Percentiles rank a stretch among this genome's conserved stretches.
These are phyloP conservation scores for Porphyridium purpureum DNA, from an alignment of 23 red algal species.

Conservation along the genomic window DNA sequence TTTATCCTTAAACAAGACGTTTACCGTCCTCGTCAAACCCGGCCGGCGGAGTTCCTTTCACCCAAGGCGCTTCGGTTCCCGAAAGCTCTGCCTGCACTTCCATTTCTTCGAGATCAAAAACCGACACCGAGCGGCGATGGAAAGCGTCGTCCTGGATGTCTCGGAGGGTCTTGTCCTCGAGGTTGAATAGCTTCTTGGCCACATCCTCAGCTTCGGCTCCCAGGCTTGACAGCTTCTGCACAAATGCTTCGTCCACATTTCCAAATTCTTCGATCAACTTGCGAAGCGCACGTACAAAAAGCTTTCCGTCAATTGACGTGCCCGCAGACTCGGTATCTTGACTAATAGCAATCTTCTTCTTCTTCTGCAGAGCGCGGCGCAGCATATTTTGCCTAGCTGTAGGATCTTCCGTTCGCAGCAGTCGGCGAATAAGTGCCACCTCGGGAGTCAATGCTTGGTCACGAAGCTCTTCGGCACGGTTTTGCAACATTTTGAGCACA, in stretches of 20 bases:
- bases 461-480: slow-evolving; percentile 41
- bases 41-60: neutral
- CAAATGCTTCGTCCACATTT: slow-evolving; percentile 62
- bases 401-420: slow-evolving; percentile 60
- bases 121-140: slow-evolving; percentile 55
- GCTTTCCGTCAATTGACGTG: slow-evolving; percentile 43
- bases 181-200: slow-evolving; percentile 56
- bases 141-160: slow-evolving; percentile 92
- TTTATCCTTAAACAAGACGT: neutral
- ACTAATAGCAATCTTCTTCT: slow-evolving; percentile 25
- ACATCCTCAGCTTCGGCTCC: slow-evolving; percentile 66
- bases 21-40: slow-evolving; percentile 22
- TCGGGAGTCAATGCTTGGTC: slow-evolving; percentile 52
- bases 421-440: slow-evolving; percentile 53
- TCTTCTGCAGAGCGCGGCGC: slow-evolving; percentile 32
- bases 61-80: slow-evolving; percentile 58
- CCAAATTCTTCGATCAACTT: slow-evolving; percentile 84
- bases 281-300: slow-evolving; percentile 58
- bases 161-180: slow-evolving; percentile 57
- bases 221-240: slow-evolving; percentile 26
- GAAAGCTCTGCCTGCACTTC: slow-evolving; percentile 59
- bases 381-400: slow-evolving; percentile 43
- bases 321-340: slow-evolving; percentile 21
- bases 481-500: slow-evolving; percentile 25
- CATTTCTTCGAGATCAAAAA: slow-evolving; percentile 82